Evolutionary conservation across 164 flowering plant genomes (phyloP), one percentile per base, ranked within the genome.

Genomic region (Vitis rotundifolia): DNA sequence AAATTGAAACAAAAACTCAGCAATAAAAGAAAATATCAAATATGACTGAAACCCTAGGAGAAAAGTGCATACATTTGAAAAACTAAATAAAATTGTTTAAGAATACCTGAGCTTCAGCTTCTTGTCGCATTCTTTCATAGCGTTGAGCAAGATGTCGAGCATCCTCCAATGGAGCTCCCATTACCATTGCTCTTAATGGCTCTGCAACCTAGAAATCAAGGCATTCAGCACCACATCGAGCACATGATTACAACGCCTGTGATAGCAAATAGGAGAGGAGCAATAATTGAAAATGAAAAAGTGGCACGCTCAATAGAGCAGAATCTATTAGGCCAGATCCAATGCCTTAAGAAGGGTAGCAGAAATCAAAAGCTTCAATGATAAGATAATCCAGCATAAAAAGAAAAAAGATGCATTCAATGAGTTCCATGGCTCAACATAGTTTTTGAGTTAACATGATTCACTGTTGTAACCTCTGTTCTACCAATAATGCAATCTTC

Each of bases 111-210:
- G 88, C 73, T 87, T 88, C 95, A 66, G 90, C 88, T 72, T 90
- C 94, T 64, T 88, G 94, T 28, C 91, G 83, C 84, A 85, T 79
- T 79, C 88, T 81, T 60, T 90, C 92, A 78, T 85, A 88, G 54
- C 87, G 85, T 67, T 84, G 94, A 72, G 92, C 87, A 78, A 90
- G 85, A 81, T 88, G 94, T 15, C 94, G 84, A 63, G 94, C 94
- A 80, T 90, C 94, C 74, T 86, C 94, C 71, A 90, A 68, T 55
- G 94, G 89, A 73, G 94, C 90, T 63, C 91, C 94, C 82, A 79
- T 73, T 28, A 90, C 87, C 85, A 85, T 82, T 29, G 91, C 89
- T 68, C 91, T 81, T 63, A 90, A 77, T 61, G 94, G 94, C 68
- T 90, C 92, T 63, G 89, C 90, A 28, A 90, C 91, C 94, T 89